Evolutionary conservation across 768 basidiomycete species (phyloP), one percentile per base, ranked within the genome.

Genomic region (Rhizopogon vulgaris): DNA sequence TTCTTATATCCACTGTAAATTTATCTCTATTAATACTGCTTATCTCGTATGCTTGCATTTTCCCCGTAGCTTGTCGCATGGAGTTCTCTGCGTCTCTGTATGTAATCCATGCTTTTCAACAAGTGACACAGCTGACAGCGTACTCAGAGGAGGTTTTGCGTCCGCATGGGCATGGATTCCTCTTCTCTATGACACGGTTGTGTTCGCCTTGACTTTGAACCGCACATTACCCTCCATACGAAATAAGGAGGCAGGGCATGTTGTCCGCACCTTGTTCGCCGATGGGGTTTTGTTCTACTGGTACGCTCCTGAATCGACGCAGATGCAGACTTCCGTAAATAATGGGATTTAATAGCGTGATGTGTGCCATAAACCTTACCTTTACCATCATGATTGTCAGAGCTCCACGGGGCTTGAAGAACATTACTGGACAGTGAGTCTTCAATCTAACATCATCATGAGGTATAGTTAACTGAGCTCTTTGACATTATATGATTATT

Each of bases 151-250:
- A 6, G 4, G 25, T 0, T 49, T 65, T 3, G 65, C 72, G 1
- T 63, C 73, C 0, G 64, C 69, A 10, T 73, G 71, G 1, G 74
- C 70, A 1, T 75, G 71, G 70, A 48, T 76, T 4, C 75, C 75
- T 14, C 62, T 75, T 1, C 36, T 67, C 8, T 75, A 69, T 38
- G 74, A 74, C 49, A 73, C 72, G 0, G 57, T 58, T 10, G 57
- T 75, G 17, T 57, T 76, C 38, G 49, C 47, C 12, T 55, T 76
- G 37, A 72, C 68, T 3, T 6, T 73, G 11, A 60, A 56, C 46
- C 63, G 65, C 41, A 71, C 73, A 24, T 49, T 58, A 15, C 56
- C 56, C 8, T 57, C 61, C 4, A 38, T 64, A 37, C 41, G 45
- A 15, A 50, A 58, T 15, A 60, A 54, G 46, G 6, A 60, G 25